Percentiles rank a stretch among this genome's conserved stretches.
These are phyloP conservation scores for Neurospora sp. DNA, from an alignment of 495 filamentous ascomycete genomes.

Conservation along the genomic window DNA sequence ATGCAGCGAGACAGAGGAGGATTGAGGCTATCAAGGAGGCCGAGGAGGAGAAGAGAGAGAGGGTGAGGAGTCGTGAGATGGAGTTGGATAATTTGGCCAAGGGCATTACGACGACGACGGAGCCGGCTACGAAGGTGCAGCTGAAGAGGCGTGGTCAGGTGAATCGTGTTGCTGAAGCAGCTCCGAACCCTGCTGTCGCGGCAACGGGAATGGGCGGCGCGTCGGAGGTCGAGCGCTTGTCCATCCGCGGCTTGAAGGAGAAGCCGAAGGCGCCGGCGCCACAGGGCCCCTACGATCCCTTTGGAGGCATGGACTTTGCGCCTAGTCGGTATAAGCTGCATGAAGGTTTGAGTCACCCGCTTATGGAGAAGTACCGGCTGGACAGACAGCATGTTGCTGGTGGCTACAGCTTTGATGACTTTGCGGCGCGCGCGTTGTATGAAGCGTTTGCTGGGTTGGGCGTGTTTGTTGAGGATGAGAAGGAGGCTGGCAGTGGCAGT, in stretches of 20 bases:
- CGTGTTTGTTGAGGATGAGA: slow-evolving; percentile 70
- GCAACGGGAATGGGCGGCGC: neutral
- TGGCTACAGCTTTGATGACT: slow-evolving; percentile 74
- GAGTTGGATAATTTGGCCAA: slow-evolving; percentile 39
- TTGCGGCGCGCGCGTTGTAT: slow-evolving; percentile 65
- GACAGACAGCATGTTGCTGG: slow-evolving; percentile 49
- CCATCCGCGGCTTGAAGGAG: slow-evolving; percentile 70
- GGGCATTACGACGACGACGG: slow-evolving; percentile 4
- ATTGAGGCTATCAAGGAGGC: slow-evolving; percentile 50
- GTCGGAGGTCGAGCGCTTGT: slow-evolving; percentile 32
- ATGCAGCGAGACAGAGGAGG: slow-evolving; percentile 49
- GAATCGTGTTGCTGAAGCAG: slow-evolving; percentile 17
- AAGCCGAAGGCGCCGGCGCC: slow-evolving; percentile 25
- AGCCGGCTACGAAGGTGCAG: slow-evolving; percentile 45
- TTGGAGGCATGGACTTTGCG: slow-evolving; percentile 59
- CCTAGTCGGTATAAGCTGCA: slow-evolving; percentile 57
- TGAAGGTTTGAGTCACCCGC: slow-evolving; percentile 46
- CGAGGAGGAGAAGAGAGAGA: slow-evolving; percentile 42
- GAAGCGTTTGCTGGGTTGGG: slow-evolving; percentile 88
- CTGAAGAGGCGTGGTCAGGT: slow-evolving; percentile 55
- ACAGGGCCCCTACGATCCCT: slow-evolving; percentile 73
- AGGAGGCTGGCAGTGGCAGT: slow-evolving; percentile 27
- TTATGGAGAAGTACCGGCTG: slow-evolving; percentile 34
- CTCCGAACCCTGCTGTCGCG: neutral
- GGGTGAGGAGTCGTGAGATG: slow-evolving; percentile 34